Percentiles rank a stretch among this genome's conserved stretches.
Conservation (phyloP, 176 grass and related monocot species). For the Eleusine coracana region DNA sequence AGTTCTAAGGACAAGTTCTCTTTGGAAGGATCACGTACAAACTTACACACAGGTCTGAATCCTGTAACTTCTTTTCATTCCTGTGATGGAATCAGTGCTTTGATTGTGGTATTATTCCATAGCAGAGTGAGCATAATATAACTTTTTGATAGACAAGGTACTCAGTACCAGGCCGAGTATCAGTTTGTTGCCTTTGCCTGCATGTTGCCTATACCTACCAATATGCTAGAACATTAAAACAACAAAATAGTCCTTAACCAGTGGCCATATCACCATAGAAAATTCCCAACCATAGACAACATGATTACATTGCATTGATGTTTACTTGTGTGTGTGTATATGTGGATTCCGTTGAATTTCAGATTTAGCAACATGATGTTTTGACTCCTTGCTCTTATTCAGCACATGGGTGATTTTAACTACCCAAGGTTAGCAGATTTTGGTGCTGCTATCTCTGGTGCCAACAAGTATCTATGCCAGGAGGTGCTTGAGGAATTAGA, state of each 20-base stretch:
- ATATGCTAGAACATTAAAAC: background rate
- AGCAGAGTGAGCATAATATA: background rate
- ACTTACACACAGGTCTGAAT: slow-evolving; percentile 81
- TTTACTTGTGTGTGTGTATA: background rate
- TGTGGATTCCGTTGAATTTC: slow-evolving; percentile 1
- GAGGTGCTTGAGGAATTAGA: slow-evolving; percentile 96
- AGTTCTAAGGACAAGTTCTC: slow-evolving; percentile 79
- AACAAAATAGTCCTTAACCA: slow-evolving; percentile 11
- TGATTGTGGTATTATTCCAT: background rate
- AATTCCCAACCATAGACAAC: slow-evolving; percentile 11
- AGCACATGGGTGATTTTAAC: slow-evolving; percentile 95
- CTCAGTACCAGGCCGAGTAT: slow-evolving; percentile 1
- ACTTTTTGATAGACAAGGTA: background rate
- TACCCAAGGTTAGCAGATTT: slow-evolving; percentile 89
- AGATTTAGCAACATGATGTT: slow-evolving; percentile 12
- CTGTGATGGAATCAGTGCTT: background rate
- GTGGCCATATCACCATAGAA: slow-evolving; percentile 23
- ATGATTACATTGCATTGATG: slow-evolving; percentile 5
- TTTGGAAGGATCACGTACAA: slow-evolving; percentile 99
- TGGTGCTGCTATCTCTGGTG: slow-evolving; percentile 95
- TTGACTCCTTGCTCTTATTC: slow-evolving; percentile 40
- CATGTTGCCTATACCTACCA: slow-evolving; percentile 3
- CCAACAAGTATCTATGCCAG: slow-evolving; percentile 89
- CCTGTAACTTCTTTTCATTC: slow-evolving; percentile 11
- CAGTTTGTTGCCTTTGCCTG: background rate